Percentiles rank a stretch among this genome's conserved stretches.
phyloP scores from a whole-genome alignment of 768 basidiomycete species.

The Boletus sp. region DNA sequence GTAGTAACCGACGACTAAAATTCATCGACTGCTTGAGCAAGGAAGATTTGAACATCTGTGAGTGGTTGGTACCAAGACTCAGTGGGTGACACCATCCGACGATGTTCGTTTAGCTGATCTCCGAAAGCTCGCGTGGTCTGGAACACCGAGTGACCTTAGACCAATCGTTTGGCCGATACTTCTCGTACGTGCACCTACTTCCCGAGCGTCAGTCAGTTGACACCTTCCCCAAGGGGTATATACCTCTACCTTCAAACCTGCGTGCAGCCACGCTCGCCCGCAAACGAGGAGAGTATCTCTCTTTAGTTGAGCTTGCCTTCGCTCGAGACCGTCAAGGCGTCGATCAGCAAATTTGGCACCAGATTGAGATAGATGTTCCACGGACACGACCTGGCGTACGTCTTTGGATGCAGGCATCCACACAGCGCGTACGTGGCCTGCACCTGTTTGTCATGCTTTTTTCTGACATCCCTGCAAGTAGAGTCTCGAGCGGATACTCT shows the following conservation, averaged over 20 bases:
- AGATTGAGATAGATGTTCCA: conserved; percentile 98
- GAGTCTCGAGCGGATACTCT: conserved; percentile 92
- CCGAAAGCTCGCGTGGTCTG: conserved; percentile 91
- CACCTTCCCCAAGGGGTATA: conserved; percentile 67
- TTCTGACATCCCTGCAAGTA: conserved; percentile 35
- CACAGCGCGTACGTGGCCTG: conserved; percentile 71
- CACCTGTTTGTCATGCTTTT: not conserved
- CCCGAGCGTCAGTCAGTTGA: conserved; percentile 5
- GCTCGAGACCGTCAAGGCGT: conserved; percentile 79
- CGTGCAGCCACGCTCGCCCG: conserved; percentile 75
- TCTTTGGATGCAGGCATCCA: conserved; percentile 87
- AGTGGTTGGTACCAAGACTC: conserved; percentile 23
- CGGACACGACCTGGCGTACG: conserved; percentile 88
- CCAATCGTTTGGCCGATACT: conserved; percentile 94
- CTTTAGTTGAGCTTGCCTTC: conserved; percentile 87
- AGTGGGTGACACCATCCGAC: conserved; percentile 3
- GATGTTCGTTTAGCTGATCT: conserved; percentile 56
- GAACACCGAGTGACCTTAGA: conserved; percentile 82
- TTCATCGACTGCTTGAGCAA: conserved; percentile 75
- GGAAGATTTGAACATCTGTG: conserved; percentile 81
- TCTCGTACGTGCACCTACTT: conserved; percentile 53
- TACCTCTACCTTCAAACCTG: conserved; percentile 77
- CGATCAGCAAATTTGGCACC: conserved; percentile 99
- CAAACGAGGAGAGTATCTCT: conserved; percentile 89
- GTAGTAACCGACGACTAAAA: conserved; percentile 73